phyloP scores from a whole-genome alignment of 306 rosid species.

The Lotus japonicus region DNA sequence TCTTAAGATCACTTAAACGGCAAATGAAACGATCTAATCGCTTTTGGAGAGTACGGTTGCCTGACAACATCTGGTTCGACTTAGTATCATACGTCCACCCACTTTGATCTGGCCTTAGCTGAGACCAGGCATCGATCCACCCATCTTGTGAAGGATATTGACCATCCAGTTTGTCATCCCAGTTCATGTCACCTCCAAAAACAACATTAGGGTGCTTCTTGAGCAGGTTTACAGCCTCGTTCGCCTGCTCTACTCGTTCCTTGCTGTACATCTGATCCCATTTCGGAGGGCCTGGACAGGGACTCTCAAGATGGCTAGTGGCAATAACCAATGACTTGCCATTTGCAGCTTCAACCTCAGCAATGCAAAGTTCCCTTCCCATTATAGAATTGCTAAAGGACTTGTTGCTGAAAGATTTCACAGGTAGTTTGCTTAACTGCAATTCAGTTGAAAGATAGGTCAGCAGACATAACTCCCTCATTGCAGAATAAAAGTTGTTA shows the following conservation, averaged over 20 bases:
- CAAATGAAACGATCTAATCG: conserved; percentile 80
- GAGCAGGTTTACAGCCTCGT: conserved; percentile 56
- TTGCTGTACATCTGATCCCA: conserved; percentile 95
- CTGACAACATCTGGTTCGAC: conserved; percentile 73
- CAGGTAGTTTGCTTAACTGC: conserved; percentile 77
- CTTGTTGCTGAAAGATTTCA: conserved; percentile 54
- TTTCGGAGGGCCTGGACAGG: conserved; percentile 77
- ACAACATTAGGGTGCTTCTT: conserved; percentile 59
- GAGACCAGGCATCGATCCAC: conserved; percentile 82
- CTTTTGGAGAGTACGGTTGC: conserved; percentile 63
- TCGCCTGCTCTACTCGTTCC: conserved; percentile 83
- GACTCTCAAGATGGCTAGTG: conserved; percentile 96
- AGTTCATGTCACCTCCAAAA: conserved; percentile 95
- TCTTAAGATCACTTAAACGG: conserved; percentile 46
- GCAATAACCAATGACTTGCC: conserved; percentile 59
- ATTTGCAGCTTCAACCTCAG: conserved; percentile 54
- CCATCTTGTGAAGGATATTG: conserved; percentile 56
- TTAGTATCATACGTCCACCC: conserved; percentile 97
- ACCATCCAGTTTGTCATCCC: conserved; percentile 89
- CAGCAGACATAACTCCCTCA: background rate
- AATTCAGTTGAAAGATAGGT: background rate
- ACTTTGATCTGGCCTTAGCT: conserved; percentile 51
- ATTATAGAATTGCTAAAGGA: conserved; percentile 62
- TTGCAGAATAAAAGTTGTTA: background rate
- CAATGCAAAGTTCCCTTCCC: conserved; percentile 88